Conservation (phyloP, 495 filamentous ascomycete genomes). For the Penicillium angulare region DNA sequence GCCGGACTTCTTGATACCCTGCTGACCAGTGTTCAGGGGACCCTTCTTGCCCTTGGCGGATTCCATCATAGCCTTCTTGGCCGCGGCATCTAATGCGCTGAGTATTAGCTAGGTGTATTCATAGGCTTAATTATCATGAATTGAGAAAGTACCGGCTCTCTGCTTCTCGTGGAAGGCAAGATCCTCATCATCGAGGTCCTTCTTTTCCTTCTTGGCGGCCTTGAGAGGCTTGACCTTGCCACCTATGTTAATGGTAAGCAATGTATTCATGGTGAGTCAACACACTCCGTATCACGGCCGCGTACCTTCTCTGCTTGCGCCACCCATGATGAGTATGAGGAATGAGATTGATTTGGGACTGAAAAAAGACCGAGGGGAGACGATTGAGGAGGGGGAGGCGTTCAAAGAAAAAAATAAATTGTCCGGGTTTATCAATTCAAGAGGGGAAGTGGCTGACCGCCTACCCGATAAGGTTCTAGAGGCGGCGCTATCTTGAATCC, state of each 20-base stretch:
- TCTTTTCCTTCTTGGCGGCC: constrained; percentile 72
- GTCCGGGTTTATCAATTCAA: neutral
- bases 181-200: constrained; percentile 76
- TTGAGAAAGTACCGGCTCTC: constrained; percentile 57
- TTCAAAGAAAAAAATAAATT: constrained; percentile 21
- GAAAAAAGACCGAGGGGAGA: constrained; percentile 8
- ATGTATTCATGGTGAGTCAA: neutral
- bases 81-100: constrained; percentile 63
- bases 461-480: neutral
- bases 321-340: constrained; percentile 69
- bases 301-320: constrained; percentile 64
- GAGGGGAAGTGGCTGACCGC: constrained; percentile 10
- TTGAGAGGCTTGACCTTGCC: constrained; percentile 86
- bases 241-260: constrained; percentile 44
- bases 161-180: constrained; percentile 73
- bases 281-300: neutral
- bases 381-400: constrained; percentile 6
- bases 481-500: neutral
- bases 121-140: too few relatives aligned
- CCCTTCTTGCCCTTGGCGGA: constrained; percentile 59
- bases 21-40: constrained; percentile 68
- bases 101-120: neutral
- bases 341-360: constrained; percentile 4
- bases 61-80: constrained; percentile 68
- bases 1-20: constrained; percentile 89